Conservation (phyloP, 2,329 filamentous ascomycete genomes). For the Capronia epimyces region DNA sequence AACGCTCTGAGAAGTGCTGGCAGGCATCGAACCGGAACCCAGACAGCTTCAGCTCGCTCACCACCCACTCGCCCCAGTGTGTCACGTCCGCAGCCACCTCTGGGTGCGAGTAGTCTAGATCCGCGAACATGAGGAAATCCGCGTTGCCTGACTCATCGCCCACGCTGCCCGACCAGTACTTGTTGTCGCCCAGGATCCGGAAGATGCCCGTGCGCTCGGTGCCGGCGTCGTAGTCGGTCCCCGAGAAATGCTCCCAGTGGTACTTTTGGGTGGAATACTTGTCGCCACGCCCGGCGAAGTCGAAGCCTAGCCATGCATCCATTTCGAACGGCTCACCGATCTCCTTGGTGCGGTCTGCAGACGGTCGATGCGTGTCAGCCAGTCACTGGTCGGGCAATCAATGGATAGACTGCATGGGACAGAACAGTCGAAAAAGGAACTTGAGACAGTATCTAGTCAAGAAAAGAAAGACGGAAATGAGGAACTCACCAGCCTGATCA, state of each 20-base stretch:
- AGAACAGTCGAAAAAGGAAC: too few relatives aligned
- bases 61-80: slow-evolving; percentile 59
- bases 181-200: slow-evolving; percentile 55
- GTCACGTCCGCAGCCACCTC: slow-evolving; percentile 57
- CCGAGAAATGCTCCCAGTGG: slow-evolving; percentile 57
- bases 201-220: slow-evolving; percentile 54
- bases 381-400: not conserved
- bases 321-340: slow-evolving; percentile 53
- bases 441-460: too few relatives aligned
- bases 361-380: too few relatives aligned
- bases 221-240: slow-evolving; percentile 55
- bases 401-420: slow-evolving; percentile 1
- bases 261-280: slow-evolving; percentile 55
- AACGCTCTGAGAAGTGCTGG: slow-evolving; percentile 59
- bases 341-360: slow-evolving; percentile 49
- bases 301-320: slow-evolving; percentile 58
- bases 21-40: slow-evolving; percentile 63
- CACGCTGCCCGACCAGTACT: slow-evolving; percentile 54
- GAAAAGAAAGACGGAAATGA: not conserved
- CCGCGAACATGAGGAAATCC: slow-evolving; percentile 67
- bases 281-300: slow-evolving; percentile 53
- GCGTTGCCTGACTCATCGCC: slow-evolving; percentile 61
- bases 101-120: slow-evolving; percentile 56
- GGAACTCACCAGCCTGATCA: slow-evolving; percentile 40
- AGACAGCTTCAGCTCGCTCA: slow-evolving; percentile 51